These are phyloP conservation scores for Aspergillus hortae DNA, from an alignment of 2,329 filamentous ascomycete genomes.

Conservation along the genomic window DNA sequence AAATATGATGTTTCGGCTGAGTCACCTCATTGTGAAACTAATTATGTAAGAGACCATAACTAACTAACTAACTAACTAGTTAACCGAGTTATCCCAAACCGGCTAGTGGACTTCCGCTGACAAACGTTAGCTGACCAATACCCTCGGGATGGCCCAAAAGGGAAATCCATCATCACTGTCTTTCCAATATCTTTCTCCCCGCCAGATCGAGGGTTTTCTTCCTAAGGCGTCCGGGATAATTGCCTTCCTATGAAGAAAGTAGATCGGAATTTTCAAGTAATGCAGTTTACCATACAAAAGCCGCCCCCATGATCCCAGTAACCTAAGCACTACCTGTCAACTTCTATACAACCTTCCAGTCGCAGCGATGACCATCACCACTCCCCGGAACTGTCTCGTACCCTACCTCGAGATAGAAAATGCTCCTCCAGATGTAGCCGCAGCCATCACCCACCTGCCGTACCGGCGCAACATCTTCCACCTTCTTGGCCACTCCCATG, in stretches of 20 bases:
- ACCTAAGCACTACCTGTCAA: not conserved
- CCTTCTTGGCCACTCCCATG: constrained; percentile 4
- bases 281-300: not conserved
- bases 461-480: constrained; percentile 11
- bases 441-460: constrained; percentile 3
- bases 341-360: not conserved
- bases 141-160: not conserved
- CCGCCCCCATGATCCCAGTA: not conserved
- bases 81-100: not conserved
- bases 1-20: not conserved
- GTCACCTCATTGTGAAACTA: not conserved
- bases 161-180: not conserved
- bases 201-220: not conserved
- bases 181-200: not conserved
- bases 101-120: not conserved
- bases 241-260: not conserved
- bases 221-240: not conserved
- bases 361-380: not conserved
- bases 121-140: not conserved
- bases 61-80: no score
- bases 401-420: constrained; percentile 5
- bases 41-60: no score
- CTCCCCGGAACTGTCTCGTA: constrained; percentile 5
- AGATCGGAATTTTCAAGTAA: not conserved
- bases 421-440: not conserved